These are phyloP conservation scores for Boletus subcaerulescens DNA, from an alignment of 768 basidiomycete species.

Conservation along the genomic window DNA sequence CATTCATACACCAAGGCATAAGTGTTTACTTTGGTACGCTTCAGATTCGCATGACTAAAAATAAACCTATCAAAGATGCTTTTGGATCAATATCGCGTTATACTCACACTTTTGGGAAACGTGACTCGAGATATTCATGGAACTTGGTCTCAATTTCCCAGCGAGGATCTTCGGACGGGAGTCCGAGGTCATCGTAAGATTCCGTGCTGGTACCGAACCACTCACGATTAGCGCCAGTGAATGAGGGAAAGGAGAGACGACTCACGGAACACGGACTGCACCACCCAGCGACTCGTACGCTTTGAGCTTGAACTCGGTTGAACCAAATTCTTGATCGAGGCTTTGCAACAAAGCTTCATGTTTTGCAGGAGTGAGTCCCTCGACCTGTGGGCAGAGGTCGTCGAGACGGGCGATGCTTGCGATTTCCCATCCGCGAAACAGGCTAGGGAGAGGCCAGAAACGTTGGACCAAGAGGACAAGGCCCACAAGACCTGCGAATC, in stretches of 20 bases:
- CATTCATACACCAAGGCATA: slow-evolving; percentile 62
- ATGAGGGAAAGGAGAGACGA: background rate
- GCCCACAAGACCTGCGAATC: slow-evolving; percentile 7
- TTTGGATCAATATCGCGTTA: background rate
- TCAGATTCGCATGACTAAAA: slow-evolving; percentile 44
- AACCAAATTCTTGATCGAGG: slow-evolving; percentile 25
- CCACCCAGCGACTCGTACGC: slow-evolving; percentile 35
- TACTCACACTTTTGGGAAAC: slow-evolving; percentile 62
- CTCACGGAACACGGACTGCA: slow-evolving; percentile 35
- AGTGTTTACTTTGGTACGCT: slow-evolving; percentile 55
- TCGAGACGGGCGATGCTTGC: background rate
- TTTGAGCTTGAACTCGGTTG: slow-evolving; percentile 26
- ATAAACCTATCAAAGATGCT: background rate
- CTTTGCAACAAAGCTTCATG: slow-evolving; percentile 18
- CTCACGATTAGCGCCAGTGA: background rate
- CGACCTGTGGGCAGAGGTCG: slow-evolving; percentile 28
- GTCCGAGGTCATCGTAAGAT: slow-evolving; percentile 48
- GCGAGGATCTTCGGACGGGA: slow-evolving; percentile 46
- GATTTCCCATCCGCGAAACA: background rate
- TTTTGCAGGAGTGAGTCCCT: slow-evolving; percentile 9
- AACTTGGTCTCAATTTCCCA: slow-evolving; percentile 31
- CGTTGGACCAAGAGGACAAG: slow-evolving; percentile 2
- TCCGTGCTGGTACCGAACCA: slow-evolving; percentile 42
- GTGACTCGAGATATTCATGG: slow-evolving; percentile 28
- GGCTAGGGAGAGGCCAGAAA: slow-evolving; percentile 3